A percentile compares a stretch with the other conserved stretches of the same genome.
phyloP scores from a whole-genome alignment of 352 stramenopile genomes.

The Pythium sp. region DNA sequence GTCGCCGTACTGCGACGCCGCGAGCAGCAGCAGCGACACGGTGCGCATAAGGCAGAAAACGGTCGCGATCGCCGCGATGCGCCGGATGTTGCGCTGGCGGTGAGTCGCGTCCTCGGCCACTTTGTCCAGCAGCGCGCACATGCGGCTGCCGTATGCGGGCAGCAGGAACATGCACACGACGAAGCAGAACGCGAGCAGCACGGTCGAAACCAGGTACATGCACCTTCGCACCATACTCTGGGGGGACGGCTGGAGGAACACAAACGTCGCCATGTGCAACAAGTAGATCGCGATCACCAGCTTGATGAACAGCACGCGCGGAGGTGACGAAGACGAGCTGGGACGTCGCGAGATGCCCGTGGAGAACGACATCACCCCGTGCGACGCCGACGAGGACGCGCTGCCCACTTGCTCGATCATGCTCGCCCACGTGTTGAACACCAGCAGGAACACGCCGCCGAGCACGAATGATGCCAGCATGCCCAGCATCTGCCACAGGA shows the following conservation, averaged over 20 bases:
- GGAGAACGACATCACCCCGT: conserved; percentile 4
- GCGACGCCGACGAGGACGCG: background rate
- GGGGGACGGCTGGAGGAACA: conserved; percentile 32
- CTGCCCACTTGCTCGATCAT: conserved; percentile 60
- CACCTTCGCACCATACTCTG: conserved; percentile 29
- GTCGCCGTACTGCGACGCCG: conserved; percentile 35
- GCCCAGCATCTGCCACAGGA: conserved; percentile 49
- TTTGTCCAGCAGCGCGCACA: conserved; percentile 57
- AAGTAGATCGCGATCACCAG: conserved; percentile 47
- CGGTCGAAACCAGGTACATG: conserved; percentile 44
- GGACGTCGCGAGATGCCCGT: conserved; percentile 2
- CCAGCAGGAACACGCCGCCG: conserved; percentile 48
- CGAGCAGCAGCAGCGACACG: conserved; percentile 41
- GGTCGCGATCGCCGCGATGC: conserved; percentile 53
- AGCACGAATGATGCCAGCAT: conserved; percentile 43
- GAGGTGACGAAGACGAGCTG: conserved; percentile 17
- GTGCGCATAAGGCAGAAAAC: conserved; percentile 57
- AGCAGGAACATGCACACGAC: conserved; percentile 45
- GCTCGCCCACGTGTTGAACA: conserved; percentile 65
- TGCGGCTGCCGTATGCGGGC: conserved; percentile 45
- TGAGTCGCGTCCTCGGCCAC: conserved; percentile 45
- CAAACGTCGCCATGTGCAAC: conserved; percentile 45
- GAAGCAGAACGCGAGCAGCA: conserved; percentile 50
- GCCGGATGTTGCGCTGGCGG: conserved; percentile 56
- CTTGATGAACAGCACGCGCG: conserved; percentile 52